Conservation (phyloP, 768 basidiomycete genomes). For the Leccinellum rugosiceps region DNA sequence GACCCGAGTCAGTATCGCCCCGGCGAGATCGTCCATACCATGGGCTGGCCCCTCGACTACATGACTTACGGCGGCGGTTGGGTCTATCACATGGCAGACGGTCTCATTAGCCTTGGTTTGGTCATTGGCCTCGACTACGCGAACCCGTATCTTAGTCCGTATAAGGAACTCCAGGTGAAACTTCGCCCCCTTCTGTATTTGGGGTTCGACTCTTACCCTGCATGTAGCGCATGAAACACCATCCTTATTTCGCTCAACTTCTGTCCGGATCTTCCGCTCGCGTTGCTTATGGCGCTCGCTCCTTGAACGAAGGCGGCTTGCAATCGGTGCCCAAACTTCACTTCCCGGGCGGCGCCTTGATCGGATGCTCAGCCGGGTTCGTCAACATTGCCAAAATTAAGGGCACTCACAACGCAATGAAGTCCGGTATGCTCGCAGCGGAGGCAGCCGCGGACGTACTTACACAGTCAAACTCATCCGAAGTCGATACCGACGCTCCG, state of each 20-base stretch:
- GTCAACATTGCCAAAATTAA: conserved; percentile 98
- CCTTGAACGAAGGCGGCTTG: conserved; percentile 89
- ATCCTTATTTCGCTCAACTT: conserved; percentile 84
- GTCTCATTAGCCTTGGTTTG: conserved; percentile 84
- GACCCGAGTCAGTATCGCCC: conserved; percentile 58
- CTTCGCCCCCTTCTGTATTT: not conserved
- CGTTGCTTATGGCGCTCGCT: conserved; percentile 87
- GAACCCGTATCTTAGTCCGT: conserved; percentile 91
- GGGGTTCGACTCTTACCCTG: conserved; percentile 2
- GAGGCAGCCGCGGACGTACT: conserved; percentile 78
- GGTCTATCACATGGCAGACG: conserved; percentile 94
- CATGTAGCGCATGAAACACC: conserved; percentile 85
- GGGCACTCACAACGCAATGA: conserved; percentile 98
- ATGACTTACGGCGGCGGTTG: conserved; percentile 85
- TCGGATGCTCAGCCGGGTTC: conserved; percentile 95
- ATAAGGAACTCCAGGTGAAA: conserved; percentile 86
- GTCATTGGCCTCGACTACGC: conserved; percentile 93
- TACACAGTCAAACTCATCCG: conserved; percentile 19
- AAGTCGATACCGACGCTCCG: conserved; percentile 12
- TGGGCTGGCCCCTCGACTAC: conserved; percentile 89
- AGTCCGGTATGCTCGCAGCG: conserved; percentile 95
- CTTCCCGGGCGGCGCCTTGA: conserved; percentile 93
- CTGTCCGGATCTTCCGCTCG: conserved; percentile 70
- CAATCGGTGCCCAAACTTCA: conserved; percentile 84
- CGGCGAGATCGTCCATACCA: conserved; percentile 81